Evolutionary conservation across 169 alveolate species (phyloP).

Genomic region (Babesia ovis): DNA sequence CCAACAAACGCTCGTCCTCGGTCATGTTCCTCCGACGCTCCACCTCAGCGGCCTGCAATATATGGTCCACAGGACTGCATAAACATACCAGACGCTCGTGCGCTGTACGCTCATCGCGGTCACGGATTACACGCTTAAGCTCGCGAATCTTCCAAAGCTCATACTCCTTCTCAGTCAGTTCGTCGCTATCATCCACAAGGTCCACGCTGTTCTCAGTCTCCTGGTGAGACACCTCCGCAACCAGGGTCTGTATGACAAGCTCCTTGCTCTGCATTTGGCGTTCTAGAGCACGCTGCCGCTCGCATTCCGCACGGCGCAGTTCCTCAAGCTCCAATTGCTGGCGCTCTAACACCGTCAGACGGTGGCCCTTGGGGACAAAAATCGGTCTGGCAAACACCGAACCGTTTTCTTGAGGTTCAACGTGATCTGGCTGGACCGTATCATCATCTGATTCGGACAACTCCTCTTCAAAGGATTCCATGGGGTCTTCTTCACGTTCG

Average conservation of each 20-base stretch:
- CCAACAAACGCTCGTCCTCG: constrained; percentile 71
- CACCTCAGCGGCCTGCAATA: constrained; percentile 71
- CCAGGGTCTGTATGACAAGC: constrained; percentile 47
- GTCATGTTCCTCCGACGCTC: constrained; percentile 76
- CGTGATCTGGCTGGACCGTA: not conserved
- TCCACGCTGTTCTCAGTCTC: constrained; percentile 33
- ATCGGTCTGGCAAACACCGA: constrained; percentile 36
- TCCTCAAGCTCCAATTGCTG: constrained; percentile 50
- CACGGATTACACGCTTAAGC: constrained; percentile 74
- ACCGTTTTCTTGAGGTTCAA: not conserved
- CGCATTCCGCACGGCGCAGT: constrained; percentile 26
- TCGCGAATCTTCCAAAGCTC: constrained; percentile 82
- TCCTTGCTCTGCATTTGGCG: constrained; percentile 61
- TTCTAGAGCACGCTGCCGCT: constrained; percentile 45
- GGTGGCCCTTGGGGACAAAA: constrained; percentile 46
- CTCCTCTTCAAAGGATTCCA: constrained; percentile 6
- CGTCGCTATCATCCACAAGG: constrained; percentile 59
- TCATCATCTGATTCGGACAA: constrained; percentile 39
- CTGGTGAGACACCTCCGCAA: constrained; percentile 26
- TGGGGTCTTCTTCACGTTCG: not conserved
- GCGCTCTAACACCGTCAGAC: constrained; percentile 42
- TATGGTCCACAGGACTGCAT: not conserved
- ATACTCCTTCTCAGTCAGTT: constrained; percentile 64
- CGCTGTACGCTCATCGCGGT: constrained; percentile 68
- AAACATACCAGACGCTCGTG: constrained; percentile 58